phyloP scores from a whole-genome alignment of 1,284 basidiomycete species.

The Ustilago vetiveriae region DNA sequence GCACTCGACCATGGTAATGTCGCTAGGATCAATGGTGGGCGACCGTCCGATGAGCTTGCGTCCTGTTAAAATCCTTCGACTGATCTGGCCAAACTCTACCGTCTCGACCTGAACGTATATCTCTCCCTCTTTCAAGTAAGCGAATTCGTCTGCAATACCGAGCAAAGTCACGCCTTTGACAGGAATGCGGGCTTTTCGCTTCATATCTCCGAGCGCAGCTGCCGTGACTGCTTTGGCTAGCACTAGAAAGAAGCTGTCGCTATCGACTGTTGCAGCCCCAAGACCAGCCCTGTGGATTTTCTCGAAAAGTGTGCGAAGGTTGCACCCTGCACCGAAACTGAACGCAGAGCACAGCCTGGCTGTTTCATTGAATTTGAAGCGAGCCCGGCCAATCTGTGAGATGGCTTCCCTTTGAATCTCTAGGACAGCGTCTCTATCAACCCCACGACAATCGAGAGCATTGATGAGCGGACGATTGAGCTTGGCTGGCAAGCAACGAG shows the following conservation, averaged over 20 bases:
- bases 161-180: constrained; percentile 30
- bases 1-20: constrained; percentile 36
- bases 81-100: constrained; percentile 10
- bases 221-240: constrained; percentile 20
- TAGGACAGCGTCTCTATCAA: constrained; percentile 7
- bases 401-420: constrained; percentile 31
- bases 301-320: constrained; percentile 21
- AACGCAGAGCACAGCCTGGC: constrained; percentile 21
- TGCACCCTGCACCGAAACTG: constrained; percentile 31
- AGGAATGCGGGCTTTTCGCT: constrained; percentile 40
- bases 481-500: constrained; percentile 20
- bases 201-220: constrained; percentile 43
- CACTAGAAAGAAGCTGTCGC: constrained; percentile 28
- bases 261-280: constrained; percentile 2
- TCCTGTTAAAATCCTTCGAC: constrained; percentile 23
- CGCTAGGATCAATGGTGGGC: constrained; percentile 45
- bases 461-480: constrained; percentile 44
- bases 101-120: constrained; percentile 37
- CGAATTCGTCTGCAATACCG: constrained; percentile 46
- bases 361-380: constrained; percentile 18
- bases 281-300: constrained; percentile 26
- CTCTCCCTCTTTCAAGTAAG: constrained; percentile 33
- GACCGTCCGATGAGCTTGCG: constrained; percentile 41
- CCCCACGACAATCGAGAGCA: constrained; percentile 28
- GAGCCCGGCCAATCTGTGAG: constrained; percentile 18